These are phyloP conservation scores for Hypoxylon trugodes DNA, from an alignment of 495 filamentous ascomycete species.

Conservation along the genomic window DNA sequence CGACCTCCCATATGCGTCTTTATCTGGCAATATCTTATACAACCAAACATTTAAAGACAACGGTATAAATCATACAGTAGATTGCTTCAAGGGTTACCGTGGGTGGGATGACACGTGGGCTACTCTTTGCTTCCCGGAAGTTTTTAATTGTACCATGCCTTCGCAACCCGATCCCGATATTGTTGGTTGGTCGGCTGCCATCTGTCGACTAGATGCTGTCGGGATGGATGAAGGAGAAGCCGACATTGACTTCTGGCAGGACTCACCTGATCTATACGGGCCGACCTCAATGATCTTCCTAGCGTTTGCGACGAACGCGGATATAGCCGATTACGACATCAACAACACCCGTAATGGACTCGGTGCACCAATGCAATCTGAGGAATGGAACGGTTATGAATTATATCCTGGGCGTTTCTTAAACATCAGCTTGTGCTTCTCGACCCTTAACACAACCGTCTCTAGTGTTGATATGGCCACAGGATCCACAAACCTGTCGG, in stretches of 20 bases:
- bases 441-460: background rate
- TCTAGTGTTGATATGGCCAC: background rate
- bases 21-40: background rate
- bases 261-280: background rate
- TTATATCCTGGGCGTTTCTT: background rate
- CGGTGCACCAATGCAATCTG: background rate
- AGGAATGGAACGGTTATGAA: background rate
- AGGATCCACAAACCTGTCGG: background rate
- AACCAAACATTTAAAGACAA: background rate
- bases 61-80: background rate
- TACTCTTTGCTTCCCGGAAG: background rate
- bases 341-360: background rate
- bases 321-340: background rate
- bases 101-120: background rate
- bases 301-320: background rate
- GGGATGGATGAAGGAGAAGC: background rate
- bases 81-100: background rate
- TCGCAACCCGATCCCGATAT: background rate
- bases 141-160: background rate
- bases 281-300: background rate
- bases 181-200: background rate
- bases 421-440: background rate
- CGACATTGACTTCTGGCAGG: background rate
- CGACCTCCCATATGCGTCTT: background rate
- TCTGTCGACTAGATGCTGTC: background rate